Evolutionary conservation across 2,329 filamentous ascomycete species (phyloP), one percentile per base, ranked within the genome.

Genomic region (Arthrocladium fulminans): DNA sequence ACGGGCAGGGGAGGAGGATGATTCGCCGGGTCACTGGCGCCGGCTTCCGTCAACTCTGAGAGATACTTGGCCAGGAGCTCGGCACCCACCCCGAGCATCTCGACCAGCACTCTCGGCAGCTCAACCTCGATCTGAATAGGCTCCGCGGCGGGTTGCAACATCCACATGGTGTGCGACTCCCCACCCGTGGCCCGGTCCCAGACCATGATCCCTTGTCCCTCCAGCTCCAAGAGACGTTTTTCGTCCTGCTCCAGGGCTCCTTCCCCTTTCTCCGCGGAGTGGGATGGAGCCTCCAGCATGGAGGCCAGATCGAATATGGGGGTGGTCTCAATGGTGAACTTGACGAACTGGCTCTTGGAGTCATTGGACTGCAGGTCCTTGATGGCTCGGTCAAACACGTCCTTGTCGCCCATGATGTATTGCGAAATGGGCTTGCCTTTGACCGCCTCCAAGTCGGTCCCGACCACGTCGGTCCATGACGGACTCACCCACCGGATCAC

Each of bases 201-300:
- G 5, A 97, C 88, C 84, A 97, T 94, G 62, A 98, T 98, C 19
- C 92, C 92, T 67, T 98, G 92, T 5, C 87, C 94, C 69, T 98
- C 94, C 51, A 98, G 77, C 53, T 88, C 84, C 51, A 95, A 74
- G 6, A 46, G 47, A n/a, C 52, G 45, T 44, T 59, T 51, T 25
- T 63, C 62, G 19, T 72, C 68, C 8, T 49, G 50, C 5, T 52
- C 51, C 29, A 60, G 55, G 42, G 54, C 50, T 7, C 61, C 59
- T 23, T 67, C 63, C 22, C 59, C 63, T n/a, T 29, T 38, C 10
- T 23, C n/a, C 2, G 45, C 8, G 8, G 35, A 10, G 23, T 8
- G 8, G 19, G 45, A 2, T 9, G 19, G 38, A 34, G 22, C 64
- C 58, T 15, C 53, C 54, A 25, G 54, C 59, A 24, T 59, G 54